Evolutionary conservation across 2,329 filamentous ascomycete genomes (phyloP).

Genomic region (Ophiostoma montium): DNA sequence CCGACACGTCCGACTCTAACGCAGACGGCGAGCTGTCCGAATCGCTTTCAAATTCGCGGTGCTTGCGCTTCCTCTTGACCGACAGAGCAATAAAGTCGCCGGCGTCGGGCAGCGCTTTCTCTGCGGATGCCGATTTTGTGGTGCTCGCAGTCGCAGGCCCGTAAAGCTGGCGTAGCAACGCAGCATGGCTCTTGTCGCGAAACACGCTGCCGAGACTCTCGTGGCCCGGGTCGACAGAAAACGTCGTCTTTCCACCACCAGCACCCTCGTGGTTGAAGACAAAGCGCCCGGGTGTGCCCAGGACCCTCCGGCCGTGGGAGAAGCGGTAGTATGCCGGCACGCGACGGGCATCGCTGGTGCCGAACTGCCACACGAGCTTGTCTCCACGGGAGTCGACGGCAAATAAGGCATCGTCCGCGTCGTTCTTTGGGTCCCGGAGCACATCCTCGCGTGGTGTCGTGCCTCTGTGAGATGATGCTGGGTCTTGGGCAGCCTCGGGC

Average conservation of each 20-base stretch:
- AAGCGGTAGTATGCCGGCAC: slow-evolving; percentile 57
- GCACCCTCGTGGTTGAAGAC: slow-evolving; percentile 48
- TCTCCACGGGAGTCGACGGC: slow-evolving; percentile 65
- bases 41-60: neutral
- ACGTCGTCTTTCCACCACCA: slow-evolving; percentile 37
- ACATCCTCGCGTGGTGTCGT: neutral
- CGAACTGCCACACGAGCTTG: slow-evolving; percentile 58
- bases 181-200: slow-evolving; percentile 18
- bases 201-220: slow-evolving; percentile 27
- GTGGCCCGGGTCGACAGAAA: slow-evolving; percentile 31
- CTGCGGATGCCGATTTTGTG: neutral
- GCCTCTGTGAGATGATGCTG: neutral
- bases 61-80: neutral
- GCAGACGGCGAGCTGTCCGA: neutral
- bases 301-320: slow-evolving; percentile 54
- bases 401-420: slow-evolving; percentile 27
- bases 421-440: neutral
- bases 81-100: slow-evolving; percentile 1
- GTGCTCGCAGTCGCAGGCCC: neutral
- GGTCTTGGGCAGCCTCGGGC: neutral
- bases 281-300: slow-evolving; percentile 48
- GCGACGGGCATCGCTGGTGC: slow-evolving; percentile 55
- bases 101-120: neutral
- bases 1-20: neutral
- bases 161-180: neutral